phyloP scores from a whole-genome alignment of 2,329 filamentous ascomycete genomes.

The Penicillium sp. region DNA sequence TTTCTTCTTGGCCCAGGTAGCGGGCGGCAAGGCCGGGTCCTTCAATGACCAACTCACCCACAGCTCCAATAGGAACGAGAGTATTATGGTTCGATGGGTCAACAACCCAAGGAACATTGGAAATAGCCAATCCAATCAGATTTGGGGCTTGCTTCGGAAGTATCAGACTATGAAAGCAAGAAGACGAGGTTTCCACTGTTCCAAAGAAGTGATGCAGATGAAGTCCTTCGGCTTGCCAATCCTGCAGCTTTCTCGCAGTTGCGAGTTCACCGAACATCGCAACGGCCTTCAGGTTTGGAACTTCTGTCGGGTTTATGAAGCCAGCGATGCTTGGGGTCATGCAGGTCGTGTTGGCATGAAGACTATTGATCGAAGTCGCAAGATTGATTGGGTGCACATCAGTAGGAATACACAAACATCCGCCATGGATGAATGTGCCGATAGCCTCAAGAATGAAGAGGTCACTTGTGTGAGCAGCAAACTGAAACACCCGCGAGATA shows the following conservation, averaged over 20 bases:
- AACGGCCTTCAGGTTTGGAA: conserved; percentile 25
- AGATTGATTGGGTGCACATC: conserved; percentile 53
- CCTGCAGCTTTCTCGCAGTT: not conserved
- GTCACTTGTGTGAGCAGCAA: conserved; percentile 49
- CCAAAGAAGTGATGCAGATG: conserved; percentile 27
- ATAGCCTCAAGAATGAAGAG: conserved; percentile 44
- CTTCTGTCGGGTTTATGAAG: conserved; percentile 27
- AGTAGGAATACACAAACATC: conserved; percentile 50
- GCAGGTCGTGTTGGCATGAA: conserved; percentile 32
- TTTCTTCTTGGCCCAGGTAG: conserved; percentile 52
- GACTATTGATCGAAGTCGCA: conserved; percentile 52
- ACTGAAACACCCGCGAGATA: conserved; percentile 39
- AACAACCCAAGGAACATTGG: conserved; percentile 36
- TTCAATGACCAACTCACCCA: conserved; percentile 38
- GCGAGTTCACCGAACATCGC: conserved; percentile 24
- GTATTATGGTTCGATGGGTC: conserved; percentile 29
- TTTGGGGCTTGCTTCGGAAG: not conserved
- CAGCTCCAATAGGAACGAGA: conserved; percentile 37
- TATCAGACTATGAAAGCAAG: conserved; percentile 18
- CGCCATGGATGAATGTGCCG: conserved; percentile 42
- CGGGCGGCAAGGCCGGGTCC: conserved; percentile 44
- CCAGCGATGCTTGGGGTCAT: conserved; percentile 34
- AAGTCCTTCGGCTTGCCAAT: conserved; percentile 19
- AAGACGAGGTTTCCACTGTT: conserved; percentile 26
- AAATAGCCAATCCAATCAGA: conserved; percentile 25